Conservation (phyloP, 192 early-diverging fungal species). For the Rhizoclosmatium globosum region DNA sequence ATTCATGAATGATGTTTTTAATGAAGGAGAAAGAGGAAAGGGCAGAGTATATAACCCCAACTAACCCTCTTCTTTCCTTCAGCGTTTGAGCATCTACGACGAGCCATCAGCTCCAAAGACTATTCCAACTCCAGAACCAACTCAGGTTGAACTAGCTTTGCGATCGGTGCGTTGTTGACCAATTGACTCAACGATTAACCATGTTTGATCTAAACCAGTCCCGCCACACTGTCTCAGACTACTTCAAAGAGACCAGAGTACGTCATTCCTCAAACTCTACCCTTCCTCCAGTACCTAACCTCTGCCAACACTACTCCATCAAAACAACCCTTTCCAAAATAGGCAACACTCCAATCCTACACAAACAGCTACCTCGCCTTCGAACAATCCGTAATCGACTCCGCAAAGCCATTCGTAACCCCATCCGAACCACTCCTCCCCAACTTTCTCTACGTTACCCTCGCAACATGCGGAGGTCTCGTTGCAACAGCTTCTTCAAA, state of each 20-base stretch:
- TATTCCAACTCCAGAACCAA: neutral
- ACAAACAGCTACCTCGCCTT: conserved; percentile 20
- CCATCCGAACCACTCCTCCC: conserved; percentile 23
- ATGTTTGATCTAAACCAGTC: neutral
- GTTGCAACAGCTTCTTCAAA: conserved; percentile 14
- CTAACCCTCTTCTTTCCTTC: neutral
- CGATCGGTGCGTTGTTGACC: neutral
- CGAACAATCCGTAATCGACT: neutral
- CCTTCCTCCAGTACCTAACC: neutral
- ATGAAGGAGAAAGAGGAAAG: no score
- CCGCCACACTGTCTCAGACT: conserved; percentile 14
- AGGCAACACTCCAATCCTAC: conserved; percentile 1
- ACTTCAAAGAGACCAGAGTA: conserved; percentile 18
- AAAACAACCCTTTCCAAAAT: neutral
- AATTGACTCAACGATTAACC: neutral
- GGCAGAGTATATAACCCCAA: neutral
- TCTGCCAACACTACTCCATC: neutral
- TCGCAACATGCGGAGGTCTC: conserved; percentile 14
- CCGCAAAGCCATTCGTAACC: neutral
- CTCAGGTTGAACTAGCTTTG: conserved; percentile 12
- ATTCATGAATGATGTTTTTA: neutral
- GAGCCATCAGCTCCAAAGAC: neutral
- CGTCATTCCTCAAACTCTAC: neutral
- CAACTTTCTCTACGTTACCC: conserved; percentile 23
- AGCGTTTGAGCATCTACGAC: conserved; percentile 33